Conservation (phyloP, 371 early-diverging fungal species). For the Capillidium rhysosporum region DNA sequence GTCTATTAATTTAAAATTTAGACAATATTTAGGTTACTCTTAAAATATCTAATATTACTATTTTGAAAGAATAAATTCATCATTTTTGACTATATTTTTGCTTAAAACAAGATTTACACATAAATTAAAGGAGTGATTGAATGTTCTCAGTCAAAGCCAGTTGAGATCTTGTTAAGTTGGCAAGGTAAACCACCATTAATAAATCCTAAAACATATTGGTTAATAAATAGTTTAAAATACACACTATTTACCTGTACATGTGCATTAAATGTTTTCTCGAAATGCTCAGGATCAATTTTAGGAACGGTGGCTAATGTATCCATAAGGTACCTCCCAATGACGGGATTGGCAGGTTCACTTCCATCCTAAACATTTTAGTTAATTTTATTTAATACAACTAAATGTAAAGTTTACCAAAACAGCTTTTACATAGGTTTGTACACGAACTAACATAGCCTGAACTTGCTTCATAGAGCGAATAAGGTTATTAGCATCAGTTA, state of each 20-base stretch:
- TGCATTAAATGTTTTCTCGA: slow-evolving; percentile 78
- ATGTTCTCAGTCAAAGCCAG: slow-evolving; percentile 78
- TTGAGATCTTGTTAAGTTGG: slow-evolving; percentile 86
- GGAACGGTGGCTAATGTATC: slow-evolving; percentile 86
- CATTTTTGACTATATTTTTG: no score
- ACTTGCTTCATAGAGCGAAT: slow-evolving; percentile 58
- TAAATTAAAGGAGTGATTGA: slow-evolving; percentile 43
- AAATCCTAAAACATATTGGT: slow-evolving; percentile 44
- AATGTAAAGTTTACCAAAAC: slow-evolving; percentile 37
- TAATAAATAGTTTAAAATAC: slow-evolving; percentile 16
- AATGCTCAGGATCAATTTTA: slow-evolving; percentile 59
- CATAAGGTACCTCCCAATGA: slow-evolving; percentile 80
- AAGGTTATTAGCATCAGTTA: slow-evolving; percentile 80
- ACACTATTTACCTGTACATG: slow-evolving; percentile 47
- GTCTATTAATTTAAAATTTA: no score
- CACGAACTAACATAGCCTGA: slow-evolving; percentile 63
- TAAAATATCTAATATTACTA: no score
- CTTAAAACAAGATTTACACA: no score
- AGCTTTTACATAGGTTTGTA: slow-evolving; percentile 58
- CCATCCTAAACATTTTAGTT: slow-evolving; percentile 20
- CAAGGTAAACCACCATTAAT: slow-evolving; percentile 85
- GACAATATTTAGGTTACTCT: no score
- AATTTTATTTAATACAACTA: not conserved
- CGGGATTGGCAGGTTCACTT: slow-evolving; percentile 41
- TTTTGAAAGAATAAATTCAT: no score